phyloP scores from a whole-genome alignment of 306 rosid genomes.

The Malus fusca region DNA sequence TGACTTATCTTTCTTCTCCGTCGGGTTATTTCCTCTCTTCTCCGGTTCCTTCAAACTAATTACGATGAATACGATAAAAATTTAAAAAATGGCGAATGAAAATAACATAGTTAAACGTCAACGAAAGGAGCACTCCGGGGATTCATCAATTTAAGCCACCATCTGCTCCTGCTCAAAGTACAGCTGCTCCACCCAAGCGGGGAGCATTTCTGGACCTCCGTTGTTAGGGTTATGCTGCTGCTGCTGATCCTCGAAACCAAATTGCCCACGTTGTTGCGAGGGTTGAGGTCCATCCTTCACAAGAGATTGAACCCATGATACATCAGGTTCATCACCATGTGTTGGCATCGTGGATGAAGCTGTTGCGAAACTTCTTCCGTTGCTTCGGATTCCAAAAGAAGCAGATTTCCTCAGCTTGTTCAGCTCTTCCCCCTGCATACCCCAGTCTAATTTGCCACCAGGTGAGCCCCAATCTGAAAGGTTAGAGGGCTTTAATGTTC shows the following conservation, averaged over 20 bases:
- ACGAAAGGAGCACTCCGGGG: conserved; percentile 6
- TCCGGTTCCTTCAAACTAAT: conserved; percentile 24
- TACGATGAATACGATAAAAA: conserved; percentile 33
- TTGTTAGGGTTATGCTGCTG: conserved; percentile 38
- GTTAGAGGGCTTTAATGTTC: conserved; percentile 23
- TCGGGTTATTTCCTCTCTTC: conserved; percentile 11
- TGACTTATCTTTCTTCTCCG: conserved; percentile 10
- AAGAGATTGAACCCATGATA: conserved; percentile 70
- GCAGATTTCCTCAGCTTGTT: conserved; percentile 59
- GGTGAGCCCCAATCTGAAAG: conserved; percentile 67
- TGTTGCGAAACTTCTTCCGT: conserved; percentile 14
- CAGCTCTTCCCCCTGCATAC: conserved; percentile 50
- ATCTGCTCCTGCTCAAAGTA: conserved; percentile 66
- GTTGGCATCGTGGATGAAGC: conserved; percentile 16
- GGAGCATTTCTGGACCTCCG: conserved; percentile 31
- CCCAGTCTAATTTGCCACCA: conserved; percentile 68
- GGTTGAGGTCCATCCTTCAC: conserved; percentile 50
- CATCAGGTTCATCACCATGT: conserved; percentile 43
- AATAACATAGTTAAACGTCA: conserved; percentile 22
- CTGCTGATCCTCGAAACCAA: conserved; percentile 34
- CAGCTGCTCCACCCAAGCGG: conserved; percentile 59
- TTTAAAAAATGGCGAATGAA: conserved; percentile 26
- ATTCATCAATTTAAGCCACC: conserved; percentile 36
- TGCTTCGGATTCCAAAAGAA: conserved; percentile 55
- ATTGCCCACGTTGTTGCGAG: conserved; percentile 17